Conservation (phyloP, 2,329 filamentous ascomycete genomes). For the Helotiales sp. region DNA sequence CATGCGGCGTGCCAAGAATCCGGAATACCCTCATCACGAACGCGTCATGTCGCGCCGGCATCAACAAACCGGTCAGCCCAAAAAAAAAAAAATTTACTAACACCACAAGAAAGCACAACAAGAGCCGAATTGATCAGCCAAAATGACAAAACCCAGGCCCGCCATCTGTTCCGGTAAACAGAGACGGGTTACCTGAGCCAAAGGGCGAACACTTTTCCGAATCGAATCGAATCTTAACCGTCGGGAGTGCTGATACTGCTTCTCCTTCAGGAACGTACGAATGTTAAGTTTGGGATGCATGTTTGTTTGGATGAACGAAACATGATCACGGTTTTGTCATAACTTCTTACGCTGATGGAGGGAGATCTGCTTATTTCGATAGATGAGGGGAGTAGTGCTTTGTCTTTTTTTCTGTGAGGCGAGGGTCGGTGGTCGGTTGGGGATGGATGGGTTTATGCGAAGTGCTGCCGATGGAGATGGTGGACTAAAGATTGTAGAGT, state of each 20-base stretch:
- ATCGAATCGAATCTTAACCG: not conserved
- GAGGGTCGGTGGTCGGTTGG: too few species aligned
- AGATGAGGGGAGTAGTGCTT: not conserved
- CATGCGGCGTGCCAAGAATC: not conserved
- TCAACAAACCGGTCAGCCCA: too few species aligned
- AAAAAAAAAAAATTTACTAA: too few species aligned
- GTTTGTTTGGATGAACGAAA: too few species aligned
- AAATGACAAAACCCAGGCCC: not conserved
- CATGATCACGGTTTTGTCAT: not conserved
- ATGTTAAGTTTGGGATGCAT: not conserved
- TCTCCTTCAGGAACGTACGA: too few species aligned
- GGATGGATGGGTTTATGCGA: too few species aligned
- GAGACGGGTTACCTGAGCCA: not conserved
- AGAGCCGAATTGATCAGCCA: too few species aligned
- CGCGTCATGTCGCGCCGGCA: not conserved
- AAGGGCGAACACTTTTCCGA: not conserved
- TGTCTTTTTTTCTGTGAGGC: too few species aligned
- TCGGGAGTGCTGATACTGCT: not conserved
- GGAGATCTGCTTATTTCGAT: not conserved
- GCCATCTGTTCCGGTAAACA: not conserved
- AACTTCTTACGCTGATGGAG: not conserved
- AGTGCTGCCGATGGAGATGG: too few species aligned
- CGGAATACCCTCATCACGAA: not conserved
- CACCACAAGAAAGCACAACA: too few species aligned
- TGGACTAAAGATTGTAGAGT: too few species aligned